Conservation (phyloP, 306 rosid genomes). For the Ormosia emarginata region DNA sequence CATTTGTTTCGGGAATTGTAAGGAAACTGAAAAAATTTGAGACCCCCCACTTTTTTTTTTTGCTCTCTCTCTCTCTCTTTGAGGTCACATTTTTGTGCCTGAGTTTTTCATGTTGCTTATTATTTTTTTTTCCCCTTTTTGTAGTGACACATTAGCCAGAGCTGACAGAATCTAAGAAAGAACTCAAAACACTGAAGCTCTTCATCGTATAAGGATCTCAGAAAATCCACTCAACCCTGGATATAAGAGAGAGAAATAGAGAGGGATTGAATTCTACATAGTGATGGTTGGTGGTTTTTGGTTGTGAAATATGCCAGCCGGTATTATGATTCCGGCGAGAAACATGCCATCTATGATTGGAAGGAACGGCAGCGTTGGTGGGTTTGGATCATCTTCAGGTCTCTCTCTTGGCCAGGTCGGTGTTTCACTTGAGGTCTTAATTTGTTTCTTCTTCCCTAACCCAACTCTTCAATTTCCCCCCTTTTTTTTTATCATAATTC, state of each 20-base stretch:
- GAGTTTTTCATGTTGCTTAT: background rate
- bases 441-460: background rate
- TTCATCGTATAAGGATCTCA: background rate
- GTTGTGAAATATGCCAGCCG: constrained; percentile 53
- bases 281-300: background rate
- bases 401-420: constrained; percentile 81
- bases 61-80: background rate
- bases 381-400: constrained; percentile 67
- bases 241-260: background rate
- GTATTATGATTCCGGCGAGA: constrained; percentile 65
- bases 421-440: background rate
- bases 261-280: background rate
- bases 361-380: constrained; percentile 53
- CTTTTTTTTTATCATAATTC: background rate
- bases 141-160: constrained; percentile 13
- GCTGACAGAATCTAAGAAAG: constrained; percentile 21
- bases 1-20: constrained; percentile 6
- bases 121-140: background rate
- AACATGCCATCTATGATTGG: constrained; percentile 71
- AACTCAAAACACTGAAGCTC: background rate
- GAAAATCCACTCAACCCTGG: background rate
- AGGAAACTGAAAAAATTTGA: background rate
- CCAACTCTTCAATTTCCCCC: background rate
- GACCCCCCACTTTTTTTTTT: background rate
- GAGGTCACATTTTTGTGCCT: constrained; percentile 5